These are phyloP conservation scores for Cadophora luteo-olivacea DNA, from an alignment of 2,329 filamentous ascomycete genomes.

Conservation along the genomic window DNA sequence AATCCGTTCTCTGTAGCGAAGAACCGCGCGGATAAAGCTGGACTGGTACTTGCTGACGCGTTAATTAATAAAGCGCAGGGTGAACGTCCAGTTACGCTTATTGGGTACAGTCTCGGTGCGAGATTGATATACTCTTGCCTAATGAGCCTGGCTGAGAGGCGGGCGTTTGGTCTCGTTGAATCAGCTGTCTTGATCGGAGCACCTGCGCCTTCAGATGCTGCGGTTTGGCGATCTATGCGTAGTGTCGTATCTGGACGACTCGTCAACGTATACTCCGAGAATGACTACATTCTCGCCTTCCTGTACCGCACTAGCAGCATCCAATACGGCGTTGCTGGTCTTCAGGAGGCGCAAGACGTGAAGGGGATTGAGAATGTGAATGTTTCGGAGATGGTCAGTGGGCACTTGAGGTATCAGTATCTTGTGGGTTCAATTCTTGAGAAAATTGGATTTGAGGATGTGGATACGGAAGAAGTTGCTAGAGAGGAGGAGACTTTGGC, in stretches of 20 bases:
- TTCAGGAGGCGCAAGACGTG: constrained; percentile 75
- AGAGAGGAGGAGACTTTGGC: constrained; percentile 52
- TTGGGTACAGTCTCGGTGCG: constrained; percentile 84
- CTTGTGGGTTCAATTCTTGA: constrained; percentile 71
- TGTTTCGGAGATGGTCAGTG: constrained; percentile 67
- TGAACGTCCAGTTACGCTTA: constrained; percentile 78
- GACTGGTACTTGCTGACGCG: constrained; percentile 79
- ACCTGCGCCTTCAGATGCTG: constrained; percentile 73
- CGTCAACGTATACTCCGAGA: constrained; percentile 87
- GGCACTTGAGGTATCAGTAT: constrained; percentile 74
- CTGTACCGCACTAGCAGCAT: constrained; percentile 85
- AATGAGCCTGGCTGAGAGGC: constrained; percentile 75
- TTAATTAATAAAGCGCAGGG: constrained; percentile 83
- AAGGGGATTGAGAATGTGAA: constrained; percentile 68
- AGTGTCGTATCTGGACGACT: constrained; percentile 81
- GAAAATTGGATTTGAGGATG: constrained; percentile 68
- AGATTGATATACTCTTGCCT: constrained; percentile 85
- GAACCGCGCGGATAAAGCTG: constrained; percentile 80
- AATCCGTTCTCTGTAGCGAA: constrained; percentile 84
- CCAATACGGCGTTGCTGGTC: constrained; percentile 81
- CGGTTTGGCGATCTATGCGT: constrained; percentile 78
- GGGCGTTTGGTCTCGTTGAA: constrained; percentile 84
- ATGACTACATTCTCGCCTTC: constrained; percentile 87
- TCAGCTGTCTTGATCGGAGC: constrained; percentile 83
- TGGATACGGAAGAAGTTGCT: constrained; percentile 51